phyloP scores from a whole-genome alignment of 148 eudicot genomes.

The Cornus controversa region DNA sequence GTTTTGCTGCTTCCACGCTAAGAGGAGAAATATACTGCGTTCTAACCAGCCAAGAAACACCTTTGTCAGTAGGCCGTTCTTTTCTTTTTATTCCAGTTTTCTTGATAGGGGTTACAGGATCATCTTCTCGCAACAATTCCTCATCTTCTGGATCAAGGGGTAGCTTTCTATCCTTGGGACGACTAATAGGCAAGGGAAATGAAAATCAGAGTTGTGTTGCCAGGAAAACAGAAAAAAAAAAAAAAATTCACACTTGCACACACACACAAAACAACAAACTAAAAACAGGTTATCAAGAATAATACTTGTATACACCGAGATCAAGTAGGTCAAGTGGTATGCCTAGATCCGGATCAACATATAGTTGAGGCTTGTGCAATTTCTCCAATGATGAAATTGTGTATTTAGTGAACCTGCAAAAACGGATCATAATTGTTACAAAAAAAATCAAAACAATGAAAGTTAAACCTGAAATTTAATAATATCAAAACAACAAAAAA shows the following conservation, averaged over 20 bases:
- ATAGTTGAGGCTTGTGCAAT: slow-evolving; percentile 84
- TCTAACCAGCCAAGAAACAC: slow-evolving; percentile 94
- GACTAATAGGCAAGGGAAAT: slow-evolving; percentile 39
- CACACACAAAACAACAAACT: neutral
- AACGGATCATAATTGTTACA: slow-evolving; percentile 13
- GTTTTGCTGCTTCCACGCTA: slow-evolving; percentile 79
- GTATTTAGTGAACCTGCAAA: slow-evolving; percentile 81
- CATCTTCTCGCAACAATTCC: slow-evolving; percentile 82
- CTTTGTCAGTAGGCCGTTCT: slow-evolving; percentile 88
- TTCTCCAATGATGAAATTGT: slow-evolving; percentile 84
- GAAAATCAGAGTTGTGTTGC: slow-evolving; percentile 1
- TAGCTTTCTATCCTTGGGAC: slow-evolving; percentile 60
- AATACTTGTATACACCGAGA: slow-evolving; percentile 91
- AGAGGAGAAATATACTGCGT: slow-evolving; percentile 95
- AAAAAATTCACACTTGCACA: neutral
- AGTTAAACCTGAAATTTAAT: too few species aligned
- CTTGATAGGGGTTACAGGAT: slow-evolving; percentile 71
- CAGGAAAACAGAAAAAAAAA: neutral
- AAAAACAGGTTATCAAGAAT: slow-evolving; percentile 16
- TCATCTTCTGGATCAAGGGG: slow-evolving; percentile 88
- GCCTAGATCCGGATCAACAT: slow-evolving; percentile 93
- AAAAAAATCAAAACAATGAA: neutral
- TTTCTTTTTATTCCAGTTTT: slow-evolving; percentile 83
- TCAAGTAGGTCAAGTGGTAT: slow-evolving; percentile 98
- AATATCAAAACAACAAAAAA: too few species aligned